Evolutionary conservation across 495 filamentous ascomycete species (phyloP).

Genomic region (Terfezia claveryi): DNA sequence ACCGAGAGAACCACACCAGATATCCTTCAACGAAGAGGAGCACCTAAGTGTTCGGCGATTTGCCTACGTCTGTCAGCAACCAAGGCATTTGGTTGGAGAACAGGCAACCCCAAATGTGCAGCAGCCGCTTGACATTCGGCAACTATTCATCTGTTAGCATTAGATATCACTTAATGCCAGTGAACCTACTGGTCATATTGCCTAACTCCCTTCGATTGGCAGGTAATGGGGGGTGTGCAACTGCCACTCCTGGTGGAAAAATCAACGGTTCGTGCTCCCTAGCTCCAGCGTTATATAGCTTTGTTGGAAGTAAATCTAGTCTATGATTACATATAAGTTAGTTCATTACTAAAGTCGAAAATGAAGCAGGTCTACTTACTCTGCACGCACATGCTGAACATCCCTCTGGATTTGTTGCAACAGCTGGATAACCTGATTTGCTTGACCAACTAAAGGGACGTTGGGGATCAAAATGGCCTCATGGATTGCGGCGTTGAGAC

Average conservation of each 20-base stretch:
- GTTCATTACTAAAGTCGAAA: constrained; percentile 3
- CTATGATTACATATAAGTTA: constrained; percentile 1
- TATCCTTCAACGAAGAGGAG: not conserved
- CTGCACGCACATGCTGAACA: not conserved
- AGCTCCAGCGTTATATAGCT: constrained; percentile 3
- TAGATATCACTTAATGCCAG: not conserved
- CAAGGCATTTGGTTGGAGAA: constrained; percentile 2
- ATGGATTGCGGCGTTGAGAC: constrained; percentile 3
- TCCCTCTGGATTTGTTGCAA: constrained; percentile 1
- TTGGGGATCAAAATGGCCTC: constrained; percentile 3
- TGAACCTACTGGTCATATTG: constrained; percentile 6
- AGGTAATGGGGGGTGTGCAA: constrained; percentile 3
- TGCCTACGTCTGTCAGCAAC: constrained; percentile 3
- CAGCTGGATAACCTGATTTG: constrained; percentile 1
- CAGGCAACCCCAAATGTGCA: constrained; percentile 4
- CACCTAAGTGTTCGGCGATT: constrained; percentile 4
- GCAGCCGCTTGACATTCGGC: constrained; percentile 7
- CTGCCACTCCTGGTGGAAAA: not conserved
- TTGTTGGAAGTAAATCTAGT: constrained; percentile 3
- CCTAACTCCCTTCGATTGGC: constrained; percentile 6
- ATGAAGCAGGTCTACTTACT: constrained; percentile 5
- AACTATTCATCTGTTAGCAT: constrained; percentile 7
- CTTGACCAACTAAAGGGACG: constrained; percentile 2
- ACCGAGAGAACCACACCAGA: not conserved
- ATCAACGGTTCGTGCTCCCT: constrained; percentile 1